Conservation (phyloP, 768 basidiomycete species). For the Rhizopogon roseolus region DNA sequence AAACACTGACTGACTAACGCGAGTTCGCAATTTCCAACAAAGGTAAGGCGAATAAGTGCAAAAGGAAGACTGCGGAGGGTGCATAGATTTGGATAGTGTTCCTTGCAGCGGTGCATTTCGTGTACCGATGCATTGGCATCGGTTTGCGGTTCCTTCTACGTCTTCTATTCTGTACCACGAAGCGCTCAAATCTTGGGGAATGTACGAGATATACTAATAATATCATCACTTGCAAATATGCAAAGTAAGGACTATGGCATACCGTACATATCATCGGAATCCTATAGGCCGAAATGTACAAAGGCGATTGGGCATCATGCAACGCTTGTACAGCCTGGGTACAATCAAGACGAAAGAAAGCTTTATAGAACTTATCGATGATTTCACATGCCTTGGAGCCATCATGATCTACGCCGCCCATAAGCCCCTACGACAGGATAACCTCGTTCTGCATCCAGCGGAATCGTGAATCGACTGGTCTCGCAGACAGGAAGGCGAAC, state of each 20-base stretch:
- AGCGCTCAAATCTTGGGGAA: too few relatives aligned
- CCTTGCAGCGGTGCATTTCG: too few relatives aligned
- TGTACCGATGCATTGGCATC: too few relatives aligned
- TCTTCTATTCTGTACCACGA: too few relatives aligned
- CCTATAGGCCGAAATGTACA: constrained; percentile 2
- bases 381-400: not conserved
- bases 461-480: not conserved
- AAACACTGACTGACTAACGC: too few relatives aligned
- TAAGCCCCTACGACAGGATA: constrained; percentile 16
- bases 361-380: not conserved
- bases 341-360: not conserved
- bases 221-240: not conserved
- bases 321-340: constrained; percentile 3
- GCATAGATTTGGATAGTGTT: too few relatives aligned
- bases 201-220: too few relatives aligned
- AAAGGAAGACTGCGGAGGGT: too few relatives aligned
- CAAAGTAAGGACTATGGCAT: not conserved
- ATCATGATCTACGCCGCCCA: constrained; percentile 13
- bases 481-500: constrained; percentile 15
- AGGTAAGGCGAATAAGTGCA: too few relatives aligned
- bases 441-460: constrained; percentile 11
- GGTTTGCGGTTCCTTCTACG: too few relatives aligned
- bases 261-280: not conserved
- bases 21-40: too few relatives aligned
- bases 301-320: not conserved